Percentiles rank a stretch among this genome's conserved stretches.
Conservation (phyloP, 208 protist species). For the Balamuthia mandrillaris region DNA sequence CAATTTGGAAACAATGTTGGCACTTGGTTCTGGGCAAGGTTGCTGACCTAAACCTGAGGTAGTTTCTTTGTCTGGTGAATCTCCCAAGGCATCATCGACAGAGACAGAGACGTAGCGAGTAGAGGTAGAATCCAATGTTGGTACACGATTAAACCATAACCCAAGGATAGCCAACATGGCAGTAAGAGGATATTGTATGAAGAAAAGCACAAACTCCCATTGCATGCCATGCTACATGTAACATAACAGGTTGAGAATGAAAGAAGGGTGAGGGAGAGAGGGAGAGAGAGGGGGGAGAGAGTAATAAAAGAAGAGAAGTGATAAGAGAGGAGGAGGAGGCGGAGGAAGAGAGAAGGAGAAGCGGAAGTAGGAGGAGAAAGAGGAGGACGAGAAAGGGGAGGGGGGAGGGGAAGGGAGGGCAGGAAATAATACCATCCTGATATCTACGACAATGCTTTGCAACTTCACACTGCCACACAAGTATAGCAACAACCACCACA, state of each 20-base stretch:
- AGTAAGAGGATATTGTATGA: neutral
- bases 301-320: neutral
- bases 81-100: neutral
- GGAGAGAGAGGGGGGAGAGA: neutral
- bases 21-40: neutral
- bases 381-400: neutral
- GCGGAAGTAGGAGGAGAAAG: neutral
- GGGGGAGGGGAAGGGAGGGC: too few relatives aligned
- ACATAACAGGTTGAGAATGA: neutral
- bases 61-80: neutral
- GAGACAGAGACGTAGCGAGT: neutral
- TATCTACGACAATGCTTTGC: conserved; percentile 14
- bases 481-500: conserved; percentile 21
- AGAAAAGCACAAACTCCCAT: conserved; percentile 15
- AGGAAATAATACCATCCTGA: conserved; percentile 22
- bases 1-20: conserved; percentile 15
- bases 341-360: neutral
- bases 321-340: neutral
- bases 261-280: neutral
- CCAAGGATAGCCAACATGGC: neutral
- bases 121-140: neutral
- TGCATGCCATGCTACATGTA: neutral
- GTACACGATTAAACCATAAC: neutral
- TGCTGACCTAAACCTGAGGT: neutral
- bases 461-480: neutral